Conservation (phyloP, 176 grass and related monocot species). For the Bolboschoenus planiculmis region DNA sequence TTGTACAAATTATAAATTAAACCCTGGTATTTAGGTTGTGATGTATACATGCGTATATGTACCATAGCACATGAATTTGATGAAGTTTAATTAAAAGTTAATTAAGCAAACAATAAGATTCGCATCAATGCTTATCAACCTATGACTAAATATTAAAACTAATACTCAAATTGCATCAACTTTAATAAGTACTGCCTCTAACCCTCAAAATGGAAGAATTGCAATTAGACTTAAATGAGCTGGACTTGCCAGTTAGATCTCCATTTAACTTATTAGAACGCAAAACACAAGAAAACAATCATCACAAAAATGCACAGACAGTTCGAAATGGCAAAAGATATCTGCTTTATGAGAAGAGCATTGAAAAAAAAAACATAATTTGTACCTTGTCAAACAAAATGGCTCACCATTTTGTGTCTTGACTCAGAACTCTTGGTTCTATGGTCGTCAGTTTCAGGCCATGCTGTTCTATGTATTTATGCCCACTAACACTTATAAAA, state of each 20-base stretch:
- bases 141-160: neutral
- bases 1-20: neutral
- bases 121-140: neutral
- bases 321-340: neutral
- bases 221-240: neutral
- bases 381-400: constrained; percentile 5
- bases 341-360: neutral
- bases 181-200: neutral
- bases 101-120: neutral
- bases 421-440: constrained; percentile 21
- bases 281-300: neutral
- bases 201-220: neutral
- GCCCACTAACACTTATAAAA: neutral
- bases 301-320: neutral
- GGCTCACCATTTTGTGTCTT: neutral
- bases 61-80: neutral
- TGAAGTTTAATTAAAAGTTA: neutral
- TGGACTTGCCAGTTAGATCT: neutral
- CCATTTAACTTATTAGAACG: neutral
- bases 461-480: neutral
- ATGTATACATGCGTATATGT: neutral
- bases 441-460: constrained; percentile 9
- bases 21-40: neutral
- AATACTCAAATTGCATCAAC: neutral
- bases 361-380: constrained; percentile 2